phyloP scores from a whole-genome alignment of 2,329 filamentous ascomycete genomes.

The Trichoderma atroviride region DNA sequence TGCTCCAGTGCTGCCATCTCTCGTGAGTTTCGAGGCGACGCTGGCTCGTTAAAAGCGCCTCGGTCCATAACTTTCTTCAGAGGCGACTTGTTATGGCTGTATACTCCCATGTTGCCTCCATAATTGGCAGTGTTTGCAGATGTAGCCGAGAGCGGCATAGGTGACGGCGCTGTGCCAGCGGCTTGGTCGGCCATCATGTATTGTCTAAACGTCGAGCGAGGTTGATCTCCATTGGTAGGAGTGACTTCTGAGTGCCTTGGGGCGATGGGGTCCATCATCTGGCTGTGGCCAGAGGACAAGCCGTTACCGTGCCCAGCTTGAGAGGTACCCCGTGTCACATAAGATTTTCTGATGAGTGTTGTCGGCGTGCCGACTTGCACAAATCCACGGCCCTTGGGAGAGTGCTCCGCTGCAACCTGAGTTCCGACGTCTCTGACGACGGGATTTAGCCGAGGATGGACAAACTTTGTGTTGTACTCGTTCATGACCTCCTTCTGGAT shows the following conservation, averaged over 20 bases:
- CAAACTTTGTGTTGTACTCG: slow-evolving; percentile 95
- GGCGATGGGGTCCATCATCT: slow-evolving; percentile 46
- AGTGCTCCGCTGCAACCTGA: slow-evolving; percentile 64
- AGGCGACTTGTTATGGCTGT: slow-evolving; percentile 78
- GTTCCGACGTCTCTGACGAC: slow-evolving; percentile 77
- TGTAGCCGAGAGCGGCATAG: slow-evolving; percentile 27
- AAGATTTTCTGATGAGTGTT: slow-evolving; percentile 71
- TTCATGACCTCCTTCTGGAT: slow-evolving; percentile 91
- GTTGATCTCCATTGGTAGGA: slow-evolving; percentile 36
- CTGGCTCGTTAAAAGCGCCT: slow-evolving; percentile 50
- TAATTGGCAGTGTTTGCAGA: slow-evolving; percentile 38
- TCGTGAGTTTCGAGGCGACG: slow-evolving; percentile 60
- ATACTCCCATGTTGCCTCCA: slow-evolving; percentile 80
- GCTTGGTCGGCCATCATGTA: slow-evolving; percentile 41
- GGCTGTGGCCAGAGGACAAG: slow-evolving; percentile 39
- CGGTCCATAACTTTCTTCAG: slow-evolving; percentile 74
- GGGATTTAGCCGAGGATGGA: slow-evolving; percentile 85
- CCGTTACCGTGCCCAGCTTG: slow-evolving; percentile 68
- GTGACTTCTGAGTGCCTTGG: slow-evolving; percentile 43
- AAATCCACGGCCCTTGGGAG: slow-evolving; percentile 46
- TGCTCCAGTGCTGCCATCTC: slow-evolving; percentile 64
- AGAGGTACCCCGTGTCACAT: slow-evolving; percentile 80
- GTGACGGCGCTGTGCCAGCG: slow-evolving; percentile 29
- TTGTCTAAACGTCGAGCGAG: slow-evolving; percentile 38
- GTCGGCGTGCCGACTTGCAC: slow-evolving; percentile 57